Evolutionary conservation across 2,329 filamentous ascomycete species (phyloP).

Genomic region (Ophiostoma angusticollis): DNA sequence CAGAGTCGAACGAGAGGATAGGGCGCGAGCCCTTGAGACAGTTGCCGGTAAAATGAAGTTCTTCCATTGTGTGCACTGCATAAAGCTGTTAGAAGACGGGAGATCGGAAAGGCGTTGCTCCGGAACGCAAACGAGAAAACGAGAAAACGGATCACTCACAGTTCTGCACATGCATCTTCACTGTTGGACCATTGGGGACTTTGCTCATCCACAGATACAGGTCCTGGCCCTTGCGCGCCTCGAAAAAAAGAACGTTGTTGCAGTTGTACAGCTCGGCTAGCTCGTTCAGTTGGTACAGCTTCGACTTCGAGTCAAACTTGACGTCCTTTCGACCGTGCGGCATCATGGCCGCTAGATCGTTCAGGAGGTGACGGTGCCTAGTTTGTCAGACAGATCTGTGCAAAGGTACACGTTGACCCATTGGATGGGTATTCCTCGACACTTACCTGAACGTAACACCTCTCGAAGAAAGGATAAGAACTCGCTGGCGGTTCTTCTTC

Average conservation of each 20-base stretch:
- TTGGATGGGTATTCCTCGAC: not conserved
- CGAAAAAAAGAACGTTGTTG: conserved; percentile 87
- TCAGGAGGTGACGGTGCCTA: conserved; percentile 85
- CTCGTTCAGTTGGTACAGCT: conserved; percentile 71
- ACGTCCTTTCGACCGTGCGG: conserved; percentile 89
- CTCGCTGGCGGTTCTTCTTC: conserved; percentile 56
- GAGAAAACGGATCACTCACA: conserved; percentile 27
- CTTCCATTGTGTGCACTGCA: conserved; percentile 85
- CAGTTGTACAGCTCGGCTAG: conserved; percentile 64
- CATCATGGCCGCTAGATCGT: conserved; percentile 77
- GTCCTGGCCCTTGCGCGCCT: conserved; percentile 88
- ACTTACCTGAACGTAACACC: conserved; percentile 74
- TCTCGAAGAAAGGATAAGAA: conserved; percentile 82
- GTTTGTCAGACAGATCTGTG: not conserved
- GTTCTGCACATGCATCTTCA: conserved; percentile 62
- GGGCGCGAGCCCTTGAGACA: conserved; percentile 88
- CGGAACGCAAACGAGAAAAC: no score
- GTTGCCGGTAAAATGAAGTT: conserved; percentile 93
- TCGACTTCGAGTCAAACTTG: conserved; percentile 93
- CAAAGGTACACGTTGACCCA: no score
- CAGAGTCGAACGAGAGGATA: conserved; percentile 78
- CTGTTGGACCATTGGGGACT: conserved; percentile 62
- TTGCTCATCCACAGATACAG: conserved; percentile 90
- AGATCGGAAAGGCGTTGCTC: not conserved
- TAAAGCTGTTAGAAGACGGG: not conserved